Conservation (phyloP, 2,329 filamentous ascomycete genomes). For the Diplodia seriata region DNA sequence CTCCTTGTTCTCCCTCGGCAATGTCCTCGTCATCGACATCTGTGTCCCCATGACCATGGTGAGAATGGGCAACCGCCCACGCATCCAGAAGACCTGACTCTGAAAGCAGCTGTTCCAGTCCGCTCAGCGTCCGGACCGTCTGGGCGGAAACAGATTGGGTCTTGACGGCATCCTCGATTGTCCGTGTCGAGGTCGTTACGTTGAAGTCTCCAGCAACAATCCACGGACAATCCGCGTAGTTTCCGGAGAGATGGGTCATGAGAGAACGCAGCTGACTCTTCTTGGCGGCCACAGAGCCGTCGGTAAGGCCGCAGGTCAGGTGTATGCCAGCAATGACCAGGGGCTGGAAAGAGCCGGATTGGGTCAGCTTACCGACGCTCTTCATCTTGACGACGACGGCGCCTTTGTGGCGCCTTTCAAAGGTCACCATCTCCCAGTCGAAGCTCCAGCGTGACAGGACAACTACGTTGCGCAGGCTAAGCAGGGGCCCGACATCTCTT, state of each 20-base stretch:
- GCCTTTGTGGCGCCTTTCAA: slow-evolving; percentile 64
- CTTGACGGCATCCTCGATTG: slow-evolving; percentile 61
- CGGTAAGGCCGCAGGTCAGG: slow-evolving; percentile 66
- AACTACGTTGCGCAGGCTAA: slow-evolving; percentile 67
- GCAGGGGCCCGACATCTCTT: slow-evolving; percentile 60
- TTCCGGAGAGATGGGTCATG: slow-evolving; percentile 53
- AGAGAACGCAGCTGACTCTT: slow-evolving; percentile 63
- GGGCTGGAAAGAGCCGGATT: slow-evolving; percentile 43
- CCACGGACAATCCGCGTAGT: slow-evolving; percentile 57
- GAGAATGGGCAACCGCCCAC: slow-evolving; percentile 56
- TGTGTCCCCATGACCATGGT: background rate
- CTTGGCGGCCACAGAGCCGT: slow-evolving; percentile 64
- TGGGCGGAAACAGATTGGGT: slow-evolving; percentile 61
- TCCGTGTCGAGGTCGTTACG: slow-evolving; percentile 64
- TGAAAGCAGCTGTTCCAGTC: slow-evolving; percentile 57
- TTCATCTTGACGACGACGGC: slow-evolving; percentile 59
- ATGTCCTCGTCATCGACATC: slow-evolving; percentile 51
- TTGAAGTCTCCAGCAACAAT: slow-evolving; percentile 71
- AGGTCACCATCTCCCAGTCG: slow-evolving; percentile 62
- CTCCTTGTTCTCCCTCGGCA: slow-evolving; percentile 64
- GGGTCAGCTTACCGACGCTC: slow-evolving; percentile 42
- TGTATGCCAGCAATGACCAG: slow-evolving; percentile 66
- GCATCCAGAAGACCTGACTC: slow-evolving; percentile 60
- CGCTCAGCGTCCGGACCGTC: slow-evolving; percentile 53
- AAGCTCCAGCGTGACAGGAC: slow-evolving; percentile 65